phyloP scores from a whole-genome alignment of 352 stramenopile genomes.

The Hyaloperonospora arabidopsidis region DNA sequence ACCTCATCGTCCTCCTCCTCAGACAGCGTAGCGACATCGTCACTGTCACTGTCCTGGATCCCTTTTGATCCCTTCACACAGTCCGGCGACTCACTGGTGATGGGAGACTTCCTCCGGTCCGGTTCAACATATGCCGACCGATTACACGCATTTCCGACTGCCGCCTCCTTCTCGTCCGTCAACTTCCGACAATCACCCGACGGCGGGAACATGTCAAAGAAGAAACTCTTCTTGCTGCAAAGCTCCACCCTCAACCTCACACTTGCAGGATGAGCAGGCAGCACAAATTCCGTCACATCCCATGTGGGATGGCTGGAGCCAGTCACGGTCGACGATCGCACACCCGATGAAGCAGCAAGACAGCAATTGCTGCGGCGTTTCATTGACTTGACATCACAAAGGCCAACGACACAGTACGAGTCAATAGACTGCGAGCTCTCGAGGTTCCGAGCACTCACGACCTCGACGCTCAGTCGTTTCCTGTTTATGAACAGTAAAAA shows the following conservation, averaged over 20 bases:
- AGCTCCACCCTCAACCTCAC: constrained; percentile 38
- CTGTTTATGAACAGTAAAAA: constrained; percentile 16
- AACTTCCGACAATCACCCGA: too few relatives aligned
- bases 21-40: constrained; percentile 40
- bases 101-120: too few relatives aligned
- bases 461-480: constrained; percentile 54
- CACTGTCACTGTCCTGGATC: constrained; percentile 37
- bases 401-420: constrained; percentile 56
- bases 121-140: too few relatives aligned
- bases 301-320: constrained; percentile 34
- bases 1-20: constrained; percentile 40
- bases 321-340: constrained; percentile 30
- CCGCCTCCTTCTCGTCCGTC: too few relatives aligned
- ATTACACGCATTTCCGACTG: too few relatives aligned
- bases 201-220: constrained; percentile 78
- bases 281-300: constrained; percentile 39
- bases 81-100: constrained; percentile 9
- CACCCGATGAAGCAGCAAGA: constrained; percentile 12
- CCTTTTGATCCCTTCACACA: constrained; percentile 15
- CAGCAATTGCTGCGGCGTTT: constrained; percentile 4
- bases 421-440: constrained; percentile 51
- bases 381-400: constrained; percentile 23
- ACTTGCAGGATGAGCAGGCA: constrained; percentile 14
- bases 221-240: constrained; percentile 72
- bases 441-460: constrained; percentile 65